Percentiles rank a stretch among this genome's conserved stretches.
These are phyloP conservation scores for Apostasia shenzhenica DNA, from an alignment of 106 monocot species.

Conservation along the genomic window DNA sequence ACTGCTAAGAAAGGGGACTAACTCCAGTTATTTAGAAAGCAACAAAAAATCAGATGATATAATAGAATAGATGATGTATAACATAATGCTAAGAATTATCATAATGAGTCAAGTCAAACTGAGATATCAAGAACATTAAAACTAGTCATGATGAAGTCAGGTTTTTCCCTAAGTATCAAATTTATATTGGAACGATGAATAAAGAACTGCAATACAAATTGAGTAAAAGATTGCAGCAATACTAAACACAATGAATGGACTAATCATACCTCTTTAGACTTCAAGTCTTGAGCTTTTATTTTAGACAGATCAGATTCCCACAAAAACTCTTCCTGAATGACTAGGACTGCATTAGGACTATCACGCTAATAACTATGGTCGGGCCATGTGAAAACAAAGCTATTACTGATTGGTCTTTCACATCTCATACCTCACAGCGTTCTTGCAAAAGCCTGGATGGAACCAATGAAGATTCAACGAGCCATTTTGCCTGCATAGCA, in stretches of 20 bases:
- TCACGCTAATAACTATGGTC: background rate
- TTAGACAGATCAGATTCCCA: slow-evolving; percentile 85
- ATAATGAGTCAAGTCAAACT: too few relatives aligned
- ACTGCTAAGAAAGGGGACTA: too few relatives aligned
- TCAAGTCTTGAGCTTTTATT: slow-evolving; percentile 85
- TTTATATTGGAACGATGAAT: too few relatives aligned
- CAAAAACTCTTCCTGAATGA: slow-evolving; percentile 84
- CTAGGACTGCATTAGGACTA: background rate
- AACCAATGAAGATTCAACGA: slow-evolving; percentile 70
- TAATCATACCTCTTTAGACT: slow-evolving; percentile 77
- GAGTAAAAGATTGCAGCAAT: too few relatives aligned
- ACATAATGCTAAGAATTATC: too few relatives aligned
- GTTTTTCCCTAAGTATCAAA: too few relatives aligned
- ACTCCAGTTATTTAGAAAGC: too few relatives aligned
- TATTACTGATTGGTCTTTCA: background rate
- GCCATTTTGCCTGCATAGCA: slow-evolving; percentile 56
- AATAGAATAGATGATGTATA: too few relatives aligned
- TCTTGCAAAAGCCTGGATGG: slow-evolving; percentile 82
- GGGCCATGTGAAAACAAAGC: background rate
- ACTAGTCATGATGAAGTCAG: too few relatives aligned
- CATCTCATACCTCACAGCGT: slow-evolving; percentile 72
- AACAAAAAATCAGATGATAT: too few relatives aligned
- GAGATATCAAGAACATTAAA: too few relatives aligned
- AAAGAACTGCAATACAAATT: too few relatives aligned
- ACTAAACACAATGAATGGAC: background rate